phyloP scores from a whole-genome alignment of 83 land plant genomes.

The Diphasiastrum complanatum region DNA sequence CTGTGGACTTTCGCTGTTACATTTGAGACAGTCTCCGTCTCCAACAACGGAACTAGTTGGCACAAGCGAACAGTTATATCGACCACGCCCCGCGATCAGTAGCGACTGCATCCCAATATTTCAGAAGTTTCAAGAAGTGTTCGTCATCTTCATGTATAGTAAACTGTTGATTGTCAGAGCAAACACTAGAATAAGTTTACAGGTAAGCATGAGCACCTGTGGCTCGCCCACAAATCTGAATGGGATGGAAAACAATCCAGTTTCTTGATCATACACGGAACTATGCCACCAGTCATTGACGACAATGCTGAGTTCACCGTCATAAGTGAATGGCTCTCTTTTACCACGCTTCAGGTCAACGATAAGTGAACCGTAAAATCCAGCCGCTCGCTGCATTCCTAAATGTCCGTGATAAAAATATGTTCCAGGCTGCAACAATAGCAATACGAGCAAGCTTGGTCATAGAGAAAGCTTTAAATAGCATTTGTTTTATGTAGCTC shows the following conservation, averaged over 20 bases:
- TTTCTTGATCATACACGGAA: slow-evolving; percentile 51
- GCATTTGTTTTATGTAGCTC: too few species aligned
- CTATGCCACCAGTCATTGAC: slow-evolving; percentile 86
- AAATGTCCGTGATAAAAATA: slow-evolving; percentile 86
- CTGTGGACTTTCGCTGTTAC: slow-evolving; percentile 55
- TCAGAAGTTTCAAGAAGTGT: neutral
- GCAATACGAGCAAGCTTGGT: too few species aligned
- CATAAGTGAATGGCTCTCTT: slow-evolving; percentile 65
- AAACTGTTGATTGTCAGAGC: neutral
- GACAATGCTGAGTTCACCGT: slow-evolving; percentile 55
- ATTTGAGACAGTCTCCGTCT: slow-evolving; percentile 19
- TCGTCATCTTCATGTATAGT: neutral
- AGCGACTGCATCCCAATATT: slow-evolving; percentile 47
- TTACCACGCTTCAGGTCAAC: slow-evolving; percentile 38
- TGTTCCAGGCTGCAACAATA: slow-evolving; percentile 65
- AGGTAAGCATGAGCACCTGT: slow-evolving; percentile 34
- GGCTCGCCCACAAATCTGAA: slow-evolving; percentile 84
- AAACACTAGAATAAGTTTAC: neutral
- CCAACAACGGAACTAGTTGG: neutral
- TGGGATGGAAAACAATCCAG: slow-evolving; percentile 47
- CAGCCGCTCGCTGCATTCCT: slow-evolving; percentile 67
- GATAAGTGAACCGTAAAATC: slow-evolving; percentile 59
- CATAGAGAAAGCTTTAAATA: too few species aligned
- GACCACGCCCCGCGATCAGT: slow-evolving; percentile 73
- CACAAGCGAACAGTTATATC: slow-evolving; percentile 59